phyloP scores from a whole-genome alignment of 1,139 yeast genomes.

The Suhomyces bokatorum region DNA sequence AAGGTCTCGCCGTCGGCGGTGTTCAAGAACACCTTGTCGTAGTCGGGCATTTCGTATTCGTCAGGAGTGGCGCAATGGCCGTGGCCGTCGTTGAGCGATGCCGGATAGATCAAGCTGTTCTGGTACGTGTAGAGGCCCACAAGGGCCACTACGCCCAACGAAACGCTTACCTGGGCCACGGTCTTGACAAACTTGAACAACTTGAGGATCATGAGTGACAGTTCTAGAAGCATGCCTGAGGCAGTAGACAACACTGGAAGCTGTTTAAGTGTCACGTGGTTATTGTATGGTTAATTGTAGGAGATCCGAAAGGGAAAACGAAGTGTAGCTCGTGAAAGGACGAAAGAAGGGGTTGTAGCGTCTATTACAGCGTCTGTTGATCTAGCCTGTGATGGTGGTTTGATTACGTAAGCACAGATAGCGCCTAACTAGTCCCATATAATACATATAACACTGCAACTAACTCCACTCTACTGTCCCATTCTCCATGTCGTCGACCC shows the following conservation, averaged over 20 bases:
- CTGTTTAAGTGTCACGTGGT: too few relatives aligned
- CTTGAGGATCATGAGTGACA: conserved; percentile 11
- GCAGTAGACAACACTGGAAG: too few relatives aligned
- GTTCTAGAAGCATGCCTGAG: conserved; percentile 10
- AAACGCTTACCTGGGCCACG: conserved; percentile 29
- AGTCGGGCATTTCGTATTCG: conserved; percentile 62
- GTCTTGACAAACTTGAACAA: conserved; percentile 15
- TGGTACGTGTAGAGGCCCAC: conserved; percentile 69
- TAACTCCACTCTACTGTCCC: neutral
- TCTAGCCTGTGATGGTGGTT: neutral
- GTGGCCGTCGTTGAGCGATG: conserved; percentile 76
- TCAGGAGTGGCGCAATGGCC: conserved; percentile 79
- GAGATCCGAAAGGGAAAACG: too few relatives aligned
- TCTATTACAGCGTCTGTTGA: too few relatives aligned
- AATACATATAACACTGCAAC: too few relatives aligned
- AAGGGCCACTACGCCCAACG: conserved; percentile 43
- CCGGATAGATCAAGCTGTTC: conserved; percentile 73
- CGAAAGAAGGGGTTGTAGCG: too few relatives aligned
- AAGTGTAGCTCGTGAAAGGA: too few relatives aligned
- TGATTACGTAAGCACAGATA: neutral
- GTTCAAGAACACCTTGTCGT: conserved; percentile 56
- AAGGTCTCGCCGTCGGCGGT: conserved; percentile 66
- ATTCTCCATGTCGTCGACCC: conserved; percentile 6
- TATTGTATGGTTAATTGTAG: too few relatives aligned
- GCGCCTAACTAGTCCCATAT: too few relatives aligned